Evolutionary conservation across 2,329 filamentous ascomycete species (phyloP).

Genomic region (Alternaria infectoria): DNA sequence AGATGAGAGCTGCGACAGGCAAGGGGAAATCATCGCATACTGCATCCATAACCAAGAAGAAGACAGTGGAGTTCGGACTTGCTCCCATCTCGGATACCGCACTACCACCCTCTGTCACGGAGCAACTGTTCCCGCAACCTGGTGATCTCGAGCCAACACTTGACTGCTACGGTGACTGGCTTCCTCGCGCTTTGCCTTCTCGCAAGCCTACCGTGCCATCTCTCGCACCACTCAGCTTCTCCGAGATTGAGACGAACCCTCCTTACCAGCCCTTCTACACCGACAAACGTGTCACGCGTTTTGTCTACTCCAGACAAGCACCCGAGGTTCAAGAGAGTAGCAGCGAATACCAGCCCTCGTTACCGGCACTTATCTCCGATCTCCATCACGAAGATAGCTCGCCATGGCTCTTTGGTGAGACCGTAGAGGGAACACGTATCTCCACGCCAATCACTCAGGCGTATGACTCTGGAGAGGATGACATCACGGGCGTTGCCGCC

Average conservation of each 20-base stretch:
- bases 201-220: constrained; percentile 26
- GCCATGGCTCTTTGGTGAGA: constrained; percentile 62
- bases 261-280: constrained; percentile 97
- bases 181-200: constrained; percentile 38
- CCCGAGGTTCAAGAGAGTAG: constrained; percentile 26
- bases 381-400: constrained; percentile 45
- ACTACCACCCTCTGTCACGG: constrained; percentile 39
- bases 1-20: constrained; percentile 53
- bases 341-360: constrained; percentile 29
- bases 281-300: constrained; percentile 81
- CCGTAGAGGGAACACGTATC: constrained; percentile 55
- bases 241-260: constrained; percentile 93
- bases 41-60: constrained; percentile 58
- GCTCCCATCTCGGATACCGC: constrained; percentile 66
- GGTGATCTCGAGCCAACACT: constrained; percentile 31
- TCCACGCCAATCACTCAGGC: constrained; percentile 46
- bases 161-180: constrained; percentile 44
- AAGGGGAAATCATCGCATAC: constrained; percentile 50
- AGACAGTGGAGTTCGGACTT: constrained; percentile 71
- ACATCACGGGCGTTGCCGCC: constrained; percentile 58
- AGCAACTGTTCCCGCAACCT: constrained; percentile 37
- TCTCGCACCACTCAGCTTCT: constrained; percentile 65
- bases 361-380: constrained; percentile 31
- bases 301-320: constrained; percentile 62
- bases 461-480: constrained; percentile 47